Evolutionary conservation across 192 early-diverging fungal genomes (phyloP).

Genomic region (Podila horticola): DNA sequence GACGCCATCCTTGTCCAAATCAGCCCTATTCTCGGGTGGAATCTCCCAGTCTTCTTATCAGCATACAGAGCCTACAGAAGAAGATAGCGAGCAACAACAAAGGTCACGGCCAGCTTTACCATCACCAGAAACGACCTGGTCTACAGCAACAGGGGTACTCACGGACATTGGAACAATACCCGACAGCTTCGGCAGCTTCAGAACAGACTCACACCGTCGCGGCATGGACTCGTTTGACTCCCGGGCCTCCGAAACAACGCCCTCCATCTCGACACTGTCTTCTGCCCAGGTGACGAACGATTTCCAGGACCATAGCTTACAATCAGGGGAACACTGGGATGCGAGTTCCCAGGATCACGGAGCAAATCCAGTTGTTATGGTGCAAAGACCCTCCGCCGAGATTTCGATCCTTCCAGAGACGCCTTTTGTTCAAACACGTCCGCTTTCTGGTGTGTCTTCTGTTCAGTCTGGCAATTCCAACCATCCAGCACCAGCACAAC

Average conservation of each 20-base stretch:
- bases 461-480: slow-evolving; percentile 6
- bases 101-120: not conserved
- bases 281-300: slow-evolving; percentile 13
- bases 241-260: slow-evolving; percentile 8
- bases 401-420: slow-evolving; percentile 32
- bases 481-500: not conserved
- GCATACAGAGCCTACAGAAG: not conserved
- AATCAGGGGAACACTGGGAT: slow-evolving; percentile 25
- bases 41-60: not conserved
- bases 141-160: slow-evolving; percentile 6
- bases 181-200: slow-evolving; percentile 7
- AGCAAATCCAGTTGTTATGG: slow-evolving; percentile 13
- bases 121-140: slow-evolving; percentile 19
- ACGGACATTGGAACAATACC: slow-evolving; percentile 21
- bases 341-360: not conserved
- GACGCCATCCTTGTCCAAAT: slow-evolving; percentile 1
- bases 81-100: not conserved
- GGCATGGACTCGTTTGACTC: slow-evolving; percentile 18
- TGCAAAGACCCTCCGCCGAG: slow-evolving; percentile 33
- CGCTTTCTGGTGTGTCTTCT: slow-evolving; percentile 21
- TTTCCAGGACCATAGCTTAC: slow-evolving; percentile 21
- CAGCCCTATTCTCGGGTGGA: not conserved
- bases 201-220: slow-evolving; percentile 6
- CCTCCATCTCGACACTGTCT: slow-evolving; percentile 16
- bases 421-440: slow-evolving; percentile 16